phyloP scores from a whole-genome alignment of 2,329 filamentous ascomycete species.

The Juglanconis sp. region DNA sequence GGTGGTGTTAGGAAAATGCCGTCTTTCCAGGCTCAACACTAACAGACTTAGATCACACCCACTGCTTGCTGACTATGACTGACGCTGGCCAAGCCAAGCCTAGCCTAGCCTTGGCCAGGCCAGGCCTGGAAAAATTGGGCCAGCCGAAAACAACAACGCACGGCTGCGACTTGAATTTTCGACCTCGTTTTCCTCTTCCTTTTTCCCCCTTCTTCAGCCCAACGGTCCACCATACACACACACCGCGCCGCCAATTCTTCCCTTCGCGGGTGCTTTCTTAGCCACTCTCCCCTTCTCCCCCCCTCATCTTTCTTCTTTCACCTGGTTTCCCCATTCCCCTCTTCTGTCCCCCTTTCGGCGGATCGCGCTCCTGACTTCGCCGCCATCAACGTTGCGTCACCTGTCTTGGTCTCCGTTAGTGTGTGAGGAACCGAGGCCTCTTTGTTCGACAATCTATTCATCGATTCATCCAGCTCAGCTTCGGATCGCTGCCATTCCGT shows the following conservation, averaged over 20 bases:
- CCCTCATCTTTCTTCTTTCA: conserved; percentile 13
- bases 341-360: background rate
- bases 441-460: background rate
- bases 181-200: background rate
- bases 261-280: conserved; percentile 16
- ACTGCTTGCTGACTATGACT: background rate
- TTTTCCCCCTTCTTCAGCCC: conserved; percentile 8
- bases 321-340: conserved; percentile 13
- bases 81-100: background rate
- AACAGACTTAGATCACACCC: background rate
- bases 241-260: conserved; percentile 18
- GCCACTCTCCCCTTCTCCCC: conserved; percentile 3
- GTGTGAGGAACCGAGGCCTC: background rate
- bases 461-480: background rate
- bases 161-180: conserved; percentile 8
- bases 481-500: too few relatives aligned
- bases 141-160: conserved; percentile 14
- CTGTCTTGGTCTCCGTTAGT: background rate
- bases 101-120: background rate
- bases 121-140: conserved; percentile 8
- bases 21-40: background rate
- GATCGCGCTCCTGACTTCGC: background rate
- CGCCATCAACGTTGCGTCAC: background rate
- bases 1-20: background rate
- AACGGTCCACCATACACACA: conserved; percentile 15